phyloP scores from a whole-genome alignment of 345 rosid genomes.

The Mallotus nudiflorus region DNA sequence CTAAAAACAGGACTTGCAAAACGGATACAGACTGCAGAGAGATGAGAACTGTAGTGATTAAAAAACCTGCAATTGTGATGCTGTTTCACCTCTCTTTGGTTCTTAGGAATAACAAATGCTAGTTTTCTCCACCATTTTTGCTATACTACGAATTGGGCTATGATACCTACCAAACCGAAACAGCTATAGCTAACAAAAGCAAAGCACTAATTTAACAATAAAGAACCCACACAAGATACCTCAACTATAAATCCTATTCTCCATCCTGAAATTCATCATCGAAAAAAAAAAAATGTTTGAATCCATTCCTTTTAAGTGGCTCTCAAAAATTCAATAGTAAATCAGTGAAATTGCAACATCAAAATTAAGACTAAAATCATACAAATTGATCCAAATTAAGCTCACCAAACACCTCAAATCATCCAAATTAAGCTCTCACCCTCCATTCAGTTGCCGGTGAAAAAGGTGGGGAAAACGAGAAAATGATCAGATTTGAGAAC shows the following conservation, averaged over 20 bases:
- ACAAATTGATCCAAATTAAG: no score
- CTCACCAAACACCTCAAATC: not conserved
- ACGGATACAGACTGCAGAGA: no score
- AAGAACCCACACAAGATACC: not conserved
- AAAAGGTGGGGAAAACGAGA: not conserved
- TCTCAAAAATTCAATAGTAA: not conserved
- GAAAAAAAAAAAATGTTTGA: not conserved
- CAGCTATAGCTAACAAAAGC: not conserved
- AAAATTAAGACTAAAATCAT: no score
- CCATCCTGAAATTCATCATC: not conserved
- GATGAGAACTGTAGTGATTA: no score
- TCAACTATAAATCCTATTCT: not conserved
- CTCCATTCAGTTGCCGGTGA: not conserved
- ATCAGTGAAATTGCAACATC: not conserved
- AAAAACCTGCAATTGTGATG: no score
- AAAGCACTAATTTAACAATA: not conserved
- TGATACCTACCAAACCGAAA: not conserved
- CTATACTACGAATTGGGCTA: not conserved
- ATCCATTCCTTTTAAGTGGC: not conserved
- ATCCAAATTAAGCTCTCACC: not conserved
- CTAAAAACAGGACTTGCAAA: not conserved
- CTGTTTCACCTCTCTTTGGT: not conserved
- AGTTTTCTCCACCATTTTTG: not conserved
- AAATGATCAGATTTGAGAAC: not conserved
- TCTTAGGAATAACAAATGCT: not conserved